phyloP scores from a whole-genome alignment of 495 filamentous ascomycete genomes.

The Cercophora sp. region DNA sequence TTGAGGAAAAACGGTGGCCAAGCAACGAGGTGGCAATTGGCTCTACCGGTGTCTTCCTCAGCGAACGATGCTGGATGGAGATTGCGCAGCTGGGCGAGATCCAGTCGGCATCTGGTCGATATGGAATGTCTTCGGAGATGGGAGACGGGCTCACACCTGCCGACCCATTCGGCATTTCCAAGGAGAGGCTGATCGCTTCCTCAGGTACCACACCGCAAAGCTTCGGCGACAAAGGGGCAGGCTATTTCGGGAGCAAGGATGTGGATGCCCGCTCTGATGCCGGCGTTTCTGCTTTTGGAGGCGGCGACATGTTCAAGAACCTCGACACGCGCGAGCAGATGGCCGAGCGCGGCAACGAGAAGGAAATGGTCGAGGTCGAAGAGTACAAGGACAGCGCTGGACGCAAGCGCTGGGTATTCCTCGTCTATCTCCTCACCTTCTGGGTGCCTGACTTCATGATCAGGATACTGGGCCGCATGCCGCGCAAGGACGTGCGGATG shows the following conservation, averaged over 20 bases:
- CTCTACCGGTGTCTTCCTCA: conserved; percentile 90
- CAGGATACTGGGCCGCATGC: conserved; percentile 74
- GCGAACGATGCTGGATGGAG: conserved; percentile 91
- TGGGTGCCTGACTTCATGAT: conserved; percentile 84
- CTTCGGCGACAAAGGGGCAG: conserved; percentile 70
- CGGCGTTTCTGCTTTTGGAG: conserved; percentile 79
- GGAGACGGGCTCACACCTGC: conserved; percentile 39
- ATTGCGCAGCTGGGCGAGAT: conserved; percentile 71
- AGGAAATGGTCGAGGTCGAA: conserved; percentile 86
- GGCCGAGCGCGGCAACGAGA: conserved; percentile 91
- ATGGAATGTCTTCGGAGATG: conserved; percentile 40
- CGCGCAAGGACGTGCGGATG: conserved; percentile 84
- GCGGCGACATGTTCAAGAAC: conserved; percentile 96
- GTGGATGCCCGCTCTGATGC: conserved; percentile 86
- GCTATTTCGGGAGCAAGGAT: conserved; percentile 80
- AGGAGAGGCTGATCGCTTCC: conserved; percentile 63
- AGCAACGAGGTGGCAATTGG: conserved; percentile 87
- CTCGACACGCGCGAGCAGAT: conserved; percentile 90
- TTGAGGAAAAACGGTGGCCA: conserved; percentile 88
- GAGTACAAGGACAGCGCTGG: conserved; percentile 70
- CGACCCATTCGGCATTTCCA: conserved; percentile 58
- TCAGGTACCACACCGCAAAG: conserved; percentile 56
- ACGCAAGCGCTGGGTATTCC: conserved; percentile 84
- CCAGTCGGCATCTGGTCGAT: conserved; percentile 50
- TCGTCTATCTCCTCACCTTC: conserved; percentile 85